Evolutionary conservation across 2,329 filamentous ascomycete genomes (phyloP), one percentile per base, ranked within the genome.

Genomic region (Saccharata proteae): DNA sequence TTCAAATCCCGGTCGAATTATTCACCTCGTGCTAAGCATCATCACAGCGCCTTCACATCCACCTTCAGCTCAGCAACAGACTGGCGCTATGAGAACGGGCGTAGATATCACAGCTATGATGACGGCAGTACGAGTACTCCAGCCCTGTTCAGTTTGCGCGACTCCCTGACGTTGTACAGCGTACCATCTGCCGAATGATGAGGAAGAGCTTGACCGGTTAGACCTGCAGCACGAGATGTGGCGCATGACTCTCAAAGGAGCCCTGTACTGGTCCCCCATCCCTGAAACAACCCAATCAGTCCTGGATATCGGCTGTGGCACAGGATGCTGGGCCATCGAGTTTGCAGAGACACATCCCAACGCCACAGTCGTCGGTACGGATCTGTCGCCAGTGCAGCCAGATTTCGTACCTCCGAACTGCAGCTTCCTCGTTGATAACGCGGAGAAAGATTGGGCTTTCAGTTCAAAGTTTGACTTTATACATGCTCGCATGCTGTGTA

Each of bases 391-490:
- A 20, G 66, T 66, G 26, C 64, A 67, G 13, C 29, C 30, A 11
- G 12, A 12, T 20, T 24, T 14, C 15, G 32, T 37, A 5, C 40
- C 36, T 3, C 22, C 33, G 4, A 41, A 42, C 26, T 41, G 40
- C 33, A 25, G 22, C 8, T 42, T 42, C 31, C 26, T 32, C 5
- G 26, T 41, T 27, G 38, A 42, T 16, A 29, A 42, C 23, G 33
- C 29, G 5, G 32, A 37, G 18, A 58, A 65, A 17, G 57, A 64
- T 8, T 76, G 72, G 72, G 46, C 34, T 20, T 70, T 67, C 30
- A 48, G 55, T 7, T 9, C 8, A 48, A 48, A 51, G 13, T 72
- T 67, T 43, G 70, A 75, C 46, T 62, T 67, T 40, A 63, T 74
- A 62, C 56, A 65, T 62, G 42, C 61, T 52, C 41, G 62, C 43